These are phyloP conservation scores for Pestalotiopsis fici DNA, from an alignment of 2,329 filamentous ascomycete genomes.

Conservation along the genomic window DNA sequence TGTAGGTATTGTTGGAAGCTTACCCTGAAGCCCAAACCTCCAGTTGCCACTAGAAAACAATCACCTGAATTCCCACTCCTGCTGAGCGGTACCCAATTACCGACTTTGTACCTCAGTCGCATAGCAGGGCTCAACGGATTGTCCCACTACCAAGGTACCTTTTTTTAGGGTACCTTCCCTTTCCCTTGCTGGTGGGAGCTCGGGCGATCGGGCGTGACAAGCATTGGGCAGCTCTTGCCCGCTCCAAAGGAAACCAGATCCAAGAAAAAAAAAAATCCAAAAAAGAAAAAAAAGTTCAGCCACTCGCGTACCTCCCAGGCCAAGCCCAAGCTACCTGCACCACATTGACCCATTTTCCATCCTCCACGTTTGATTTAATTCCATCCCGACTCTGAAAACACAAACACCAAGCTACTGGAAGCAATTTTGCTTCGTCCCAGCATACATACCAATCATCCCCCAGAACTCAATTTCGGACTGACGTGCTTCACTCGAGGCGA, in stretches of 20 bases:
- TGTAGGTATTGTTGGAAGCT: not conserved
- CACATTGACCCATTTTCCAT: conserved; percentile 5
- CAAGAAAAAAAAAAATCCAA: not conserved
- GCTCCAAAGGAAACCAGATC: not conserved
- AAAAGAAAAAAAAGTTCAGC: conserved; percentile 8
- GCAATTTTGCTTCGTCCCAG: not conserved
- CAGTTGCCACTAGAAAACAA: not conserved
- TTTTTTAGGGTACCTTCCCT: not conserved
- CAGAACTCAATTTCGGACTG: not conserved
- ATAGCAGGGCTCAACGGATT: not conserved
- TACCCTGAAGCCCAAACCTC: not conserved
- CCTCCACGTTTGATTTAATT: conserved; percentile 14
- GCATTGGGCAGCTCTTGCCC: conserved; percentile 10
- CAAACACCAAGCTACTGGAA: not conserved
- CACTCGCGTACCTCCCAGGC: conserved; percentile 1
- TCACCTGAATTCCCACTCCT: not conserved
- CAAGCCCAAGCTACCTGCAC: not conserved
- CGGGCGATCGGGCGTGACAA: not conserved
- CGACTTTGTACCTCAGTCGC: no score
- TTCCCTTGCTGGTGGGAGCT: not conserved
- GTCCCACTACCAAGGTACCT: not conserved
- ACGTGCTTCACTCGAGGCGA: not conserved
- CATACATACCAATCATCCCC: not conserved
- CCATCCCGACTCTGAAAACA: not conserved
- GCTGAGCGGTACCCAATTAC: not conserved